Conservation (phyloP, 1,284 basidiomycete species). For the Neonothopanus nambi region DNA sequence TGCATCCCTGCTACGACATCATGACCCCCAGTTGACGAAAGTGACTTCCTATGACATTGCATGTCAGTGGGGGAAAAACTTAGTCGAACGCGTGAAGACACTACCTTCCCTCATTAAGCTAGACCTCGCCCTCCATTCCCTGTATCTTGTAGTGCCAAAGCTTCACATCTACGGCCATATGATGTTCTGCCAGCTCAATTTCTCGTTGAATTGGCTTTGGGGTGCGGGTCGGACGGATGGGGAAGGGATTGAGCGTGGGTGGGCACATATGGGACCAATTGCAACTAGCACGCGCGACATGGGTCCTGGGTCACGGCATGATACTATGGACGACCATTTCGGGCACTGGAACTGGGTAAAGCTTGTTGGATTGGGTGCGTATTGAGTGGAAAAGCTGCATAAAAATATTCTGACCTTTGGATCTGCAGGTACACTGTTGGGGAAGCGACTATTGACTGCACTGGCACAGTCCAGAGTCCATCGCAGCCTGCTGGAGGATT, state of each 20-base stretch:
- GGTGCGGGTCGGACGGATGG: too few relatives aligned
- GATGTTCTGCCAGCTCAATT: too few relatives aligned
- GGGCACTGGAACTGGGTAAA: constrained; percentile 31
- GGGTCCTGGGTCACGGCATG: constrained; percentile 23
- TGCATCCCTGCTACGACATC: too few relatives aligned
- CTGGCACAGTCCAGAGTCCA: neutral
- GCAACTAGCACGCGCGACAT: constrained; percentile 27
- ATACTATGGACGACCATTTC: constrained; percentile 30
- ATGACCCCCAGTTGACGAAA: too few relatives aligned
- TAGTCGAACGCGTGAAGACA: neutral
- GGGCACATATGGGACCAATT: constrained; percentile 12
- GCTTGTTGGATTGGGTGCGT: constrained; percentile 9
- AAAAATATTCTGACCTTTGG: neutral
- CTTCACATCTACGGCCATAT: too few relatives aligned
- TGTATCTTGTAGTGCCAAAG: constrained; percentile 16
- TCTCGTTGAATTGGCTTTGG: too few relatives aligned
- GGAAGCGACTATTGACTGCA: neutral
- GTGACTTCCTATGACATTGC: too few relatives aligned
- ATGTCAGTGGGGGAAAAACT: constrained; percentile 4
- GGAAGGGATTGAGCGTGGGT: too few relatives aligned
- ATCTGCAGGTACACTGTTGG: neutral
- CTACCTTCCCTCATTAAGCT: neutral
- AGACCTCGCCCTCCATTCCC: neutral
- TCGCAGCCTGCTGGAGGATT: neutral
- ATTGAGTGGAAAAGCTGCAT: neutral